Evolutionary conservation across 495 filamentous ascomycete genomes (phyloP), one percentile per base, ranked within the genome.

Genomic region (Neurospora hispaniola): DNA sequence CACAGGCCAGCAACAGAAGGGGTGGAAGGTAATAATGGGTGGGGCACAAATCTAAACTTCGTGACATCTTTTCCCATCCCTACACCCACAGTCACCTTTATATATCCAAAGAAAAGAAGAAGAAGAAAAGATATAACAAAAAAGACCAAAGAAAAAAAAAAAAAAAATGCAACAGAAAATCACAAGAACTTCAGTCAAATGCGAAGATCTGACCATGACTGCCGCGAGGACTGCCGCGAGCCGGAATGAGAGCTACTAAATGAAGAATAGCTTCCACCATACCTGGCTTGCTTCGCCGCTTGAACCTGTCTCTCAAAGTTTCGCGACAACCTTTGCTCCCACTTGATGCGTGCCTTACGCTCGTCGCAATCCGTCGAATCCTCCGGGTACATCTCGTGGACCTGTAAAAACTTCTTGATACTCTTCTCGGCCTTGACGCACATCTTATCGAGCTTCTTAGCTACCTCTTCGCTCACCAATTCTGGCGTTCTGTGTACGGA

Each of bases 351-450:
- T 38, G 54, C 54, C 54, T 66, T 18, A 8, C 54, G 54, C 27
- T 35, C 54, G 2, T 31, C 7, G 27, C 2, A 66, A 16, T 66
- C 54, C 54, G 23, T 27, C 27, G 23, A 35, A 38, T 66, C 54
- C 23, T 0, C 14, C 27, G 0, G 23, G 54, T 66, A 9, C 54
- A 66, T 38, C 54, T 66, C 5, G 11, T 0, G 5, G 20, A 59
- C 2, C 7, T 0, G 27, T 18, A 0, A 2, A 66, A 9, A 8
- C 2, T 38, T 66, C 27, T 18, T 16, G 6, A 5, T 77, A 73
- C 75, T 81, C 39, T 70, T 74, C 76, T 83, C 81, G n/a, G 78
- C 70, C 4, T 71, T 43, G 20, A 40, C 35, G 72, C 77, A 80
- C 11, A 78, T 69, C 20, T 75, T 72, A 70, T 82, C 80, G 3